A percentile compares a stretch with the other conserved stretches of the same genome.
Evolutionary conservation across 345 rosid genomes (phyloP).

Genomic region (Pistacia atlantica): DNA sequence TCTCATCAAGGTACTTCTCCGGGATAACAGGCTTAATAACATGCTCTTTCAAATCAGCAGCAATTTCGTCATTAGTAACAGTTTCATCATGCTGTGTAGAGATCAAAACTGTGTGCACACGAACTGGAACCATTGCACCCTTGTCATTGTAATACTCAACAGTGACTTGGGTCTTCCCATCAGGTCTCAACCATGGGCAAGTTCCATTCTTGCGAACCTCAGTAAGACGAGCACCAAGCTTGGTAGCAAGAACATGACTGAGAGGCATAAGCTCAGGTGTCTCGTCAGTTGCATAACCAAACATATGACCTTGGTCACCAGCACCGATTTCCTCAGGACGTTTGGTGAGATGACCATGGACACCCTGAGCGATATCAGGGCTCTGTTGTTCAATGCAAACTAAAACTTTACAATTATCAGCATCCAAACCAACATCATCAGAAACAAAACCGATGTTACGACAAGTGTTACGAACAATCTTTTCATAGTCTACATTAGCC

Average conservation of each 20-base stretch:
- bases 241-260: conserved; percentile 46
- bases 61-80: conserved; percentile 47
- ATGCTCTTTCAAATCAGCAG: conserved; percentile 45
- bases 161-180: conserved; percentile 50
- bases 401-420: conserved; percentile 32
- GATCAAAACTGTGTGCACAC: conserved; percentile 49
- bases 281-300: conserved; percentile 36
- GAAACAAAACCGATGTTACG: conserved; percentile 29
- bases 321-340: conserved; percentile 33
- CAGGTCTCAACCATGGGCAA: conserved; percentile 47
- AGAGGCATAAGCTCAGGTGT: conserved; percentile 41
- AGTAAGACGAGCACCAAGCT: conserved; percentile 46
- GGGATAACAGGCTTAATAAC: conserved; percentile 49
- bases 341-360: conserved; percentile 34
- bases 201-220: conserved; percentile 53
- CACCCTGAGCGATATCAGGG: conserved; percentile 39
- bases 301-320: conserved; percentile 35
- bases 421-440: conserved; percentile 31
- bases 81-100: conserved; percentile 51
- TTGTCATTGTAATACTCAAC: conserved; percentile 45
- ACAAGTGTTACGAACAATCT: conserved; percentile 35
- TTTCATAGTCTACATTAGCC: conserved; percentile 28
- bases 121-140: conserved; percentile 44
- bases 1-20: conserved; percentile 45
- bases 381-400: conserved; percentile 36